Percentiles rank a stretch among this genome's conserved stretches.
These are phyloP conservation scores for Penicillium herquei DNA, from an alignment of 495 filamentous ascomycete species.

Conservation along the genomic window DNA sequence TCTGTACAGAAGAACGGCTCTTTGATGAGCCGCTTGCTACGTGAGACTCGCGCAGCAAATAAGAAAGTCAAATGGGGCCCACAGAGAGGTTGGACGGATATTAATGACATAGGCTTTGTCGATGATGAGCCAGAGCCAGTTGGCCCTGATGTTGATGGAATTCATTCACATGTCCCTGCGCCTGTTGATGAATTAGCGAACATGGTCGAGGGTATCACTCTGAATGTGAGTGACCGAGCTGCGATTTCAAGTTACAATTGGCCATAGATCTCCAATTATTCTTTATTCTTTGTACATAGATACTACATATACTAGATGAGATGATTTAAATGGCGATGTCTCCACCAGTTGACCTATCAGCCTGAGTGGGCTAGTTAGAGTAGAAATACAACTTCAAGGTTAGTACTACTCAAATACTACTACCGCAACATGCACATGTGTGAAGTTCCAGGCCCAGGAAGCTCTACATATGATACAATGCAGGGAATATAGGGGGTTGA, in stretches of 20 bases:
- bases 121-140: constrained; percentile 16
- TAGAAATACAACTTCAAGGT: no score
- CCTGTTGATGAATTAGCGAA: constrained; percentile 15
- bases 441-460: no score
- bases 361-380: no score
- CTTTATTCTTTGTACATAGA: neutral
- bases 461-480: no score
- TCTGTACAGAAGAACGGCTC: constrained; percentile 66
- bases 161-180: constrained; percentile 9
- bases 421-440: no score
- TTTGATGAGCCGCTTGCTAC: constrained; percentile 67
- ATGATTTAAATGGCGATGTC: no score
- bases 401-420: no score
- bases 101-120: constrained; percentile 18
- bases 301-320: no score
- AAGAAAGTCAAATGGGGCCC: constrained; percentile 67
- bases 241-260: neutral
- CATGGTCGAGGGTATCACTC: constrained; percentile 14
- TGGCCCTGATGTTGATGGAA: neutral
- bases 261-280: constrained; percentile 11
- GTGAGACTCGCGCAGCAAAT: constrained; percentile 47
- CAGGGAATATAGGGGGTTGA: no score
- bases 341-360: no score
- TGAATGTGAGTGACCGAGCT: constrained; percentile 8
- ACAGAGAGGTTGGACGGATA: constrained; percentile 62